Base-by-base conservation (phyloP, 2,329 filamentous ascomycete species). In the Neoscytalidium dimidiatum region DNA sequence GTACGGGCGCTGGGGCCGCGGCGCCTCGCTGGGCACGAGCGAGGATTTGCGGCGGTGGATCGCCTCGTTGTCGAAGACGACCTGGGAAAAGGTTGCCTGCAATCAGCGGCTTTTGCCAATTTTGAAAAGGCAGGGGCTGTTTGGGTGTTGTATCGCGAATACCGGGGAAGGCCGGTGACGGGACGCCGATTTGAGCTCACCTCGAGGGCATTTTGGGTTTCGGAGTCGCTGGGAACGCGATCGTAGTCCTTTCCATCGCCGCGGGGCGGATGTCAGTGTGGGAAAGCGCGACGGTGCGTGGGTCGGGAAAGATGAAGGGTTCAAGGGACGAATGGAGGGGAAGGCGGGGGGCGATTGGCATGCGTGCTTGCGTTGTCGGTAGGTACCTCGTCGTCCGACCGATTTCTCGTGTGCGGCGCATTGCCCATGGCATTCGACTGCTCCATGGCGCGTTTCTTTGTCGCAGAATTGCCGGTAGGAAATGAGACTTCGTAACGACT, bases 21-120 rank as follows among this genome's bases (percentile, higher is more conserved):
- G 73, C 35, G 81, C 71, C 31, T 72, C 73, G 23, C 78, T 72
- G 66, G 80, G 74, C 35, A 84, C 84, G 21, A 89, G 78, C 3
- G 87, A 89, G 21, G 87, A 87, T 76, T 86, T 86, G 69, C 87
- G 84, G 64, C 86, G 83, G 67, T 84, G 83, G 53, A 74, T 78
- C 66, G 73, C 79, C 64, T 83, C 81, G 51, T 79, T 77, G 70
- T 84, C 82, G 71, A 88, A 86, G 58, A 86, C 79, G 52, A 89
- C 85, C 84, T 88, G 70, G 17, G 19, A 1, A 14, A 17, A 8
- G 29, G 28, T 57, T 28, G 19, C 41, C 3, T 35, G 38, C 8
- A 4, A 11, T 5, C 28, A 19, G n/a, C 31, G 49, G 48, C 29
- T 4, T 11, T 23, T 19, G 38, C 48, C 48, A 29, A 17, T 29